A percentile compares a stretch with the other conserved stretches of the same genome.
Conservation (phyloP, 2,329 filamentous ascomycete species). For the Ophiostoma novo-ulmi region DNA sequence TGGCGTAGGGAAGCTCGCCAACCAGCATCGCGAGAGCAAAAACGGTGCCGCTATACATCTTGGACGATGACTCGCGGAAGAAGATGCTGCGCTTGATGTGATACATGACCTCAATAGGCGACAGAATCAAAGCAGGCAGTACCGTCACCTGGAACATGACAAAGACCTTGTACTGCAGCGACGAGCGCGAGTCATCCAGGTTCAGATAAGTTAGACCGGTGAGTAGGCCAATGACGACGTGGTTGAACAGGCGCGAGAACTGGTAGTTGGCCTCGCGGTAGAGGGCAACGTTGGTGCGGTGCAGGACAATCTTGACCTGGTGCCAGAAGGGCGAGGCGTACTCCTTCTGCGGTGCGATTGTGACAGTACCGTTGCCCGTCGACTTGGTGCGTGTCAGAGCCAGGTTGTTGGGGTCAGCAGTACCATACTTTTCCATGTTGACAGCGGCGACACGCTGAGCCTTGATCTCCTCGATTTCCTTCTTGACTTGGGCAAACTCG, state of each 20-base stretch:
- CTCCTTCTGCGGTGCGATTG: slow-evolving; percentile 56
- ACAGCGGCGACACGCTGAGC: slow-evolving; percentile 45
- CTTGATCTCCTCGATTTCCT: slow-evolving; percentile 63
- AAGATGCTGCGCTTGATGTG: slow-evolving; percentile 74
- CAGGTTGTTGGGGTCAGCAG: slow-evolving; percentile 19
- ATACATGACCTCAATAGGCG: slow-evolving; percentile 80
- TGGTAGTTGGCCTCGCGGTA: slow-evolving; percentile 87
- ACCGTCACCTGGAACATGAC: slow-evolving; percentile 87
- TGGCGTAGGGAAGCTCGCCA: slow-evolving; percentile 77
- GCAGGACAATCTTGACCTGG: slow-evolving; percentile 71
- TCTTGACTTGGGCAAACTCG: slow-evolving; percentile 62
- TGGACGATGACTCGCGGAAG: slow-evolving; percentile 78
- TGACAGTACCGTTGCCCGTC: slow-evolving; percentile 33
- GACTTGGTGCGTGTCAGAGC: slow-evolving; percentile 18
- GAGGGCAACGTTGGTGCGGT: slow-evolving; percentile 69
- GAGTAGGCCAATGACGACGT: slow-evolving; percentile 70
- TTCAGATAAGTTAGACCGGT: slow-evolving; percentile 76
- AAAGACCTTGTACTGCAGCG: slow-evolving; percentile 81
- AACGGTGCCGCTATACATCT: slow-evolving; percentile 77
- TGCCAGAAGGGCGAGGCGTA: slow-evolving; percentile 76
- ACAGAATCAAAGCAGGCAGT: slow-evolving; percentile 74
- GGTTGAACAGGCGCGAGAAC: slow-evolving; percentile 81
- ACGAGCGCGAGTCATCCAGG: slow-evolving; percentile 67
- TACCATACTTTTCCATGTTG: slow-evolving; percentile 23
- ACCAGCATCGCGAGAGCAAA: slow-evolving; percentile 75